Conservation (phyloP, 495 filamentous ascomycete species). For the Aspergillus bridgeri region DNA sequence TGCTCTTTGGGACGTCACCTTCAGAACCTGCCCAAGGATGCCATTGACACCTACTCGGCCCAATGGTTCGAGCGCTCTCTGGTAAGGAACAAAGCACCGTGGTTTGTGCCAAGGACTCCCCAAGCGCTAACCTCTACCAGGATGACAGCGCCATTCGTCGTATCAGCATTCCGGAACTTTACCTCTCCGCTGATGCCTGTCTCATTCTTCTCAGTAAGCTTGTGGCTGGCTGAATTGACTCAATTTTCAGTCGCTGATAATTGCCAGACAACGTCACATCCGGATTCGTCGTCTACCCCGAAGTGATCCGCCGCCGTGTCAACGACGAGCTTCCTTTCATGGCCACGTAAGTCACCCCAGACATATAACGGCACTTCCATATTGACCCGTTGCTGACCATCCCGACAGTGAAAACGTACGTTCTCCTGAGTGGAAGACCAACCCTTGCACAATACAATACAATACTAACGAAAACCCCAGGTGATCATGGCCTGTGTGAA, state of each 20-base stretch:
- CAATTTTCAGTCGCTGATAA: constrained; percentile 7
- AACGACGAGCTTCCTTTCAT: constrained; percentile 86
- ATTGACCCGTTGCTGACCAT: constrained; percentile 17
- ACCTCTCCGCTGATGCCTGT: constrained; percentile 79
- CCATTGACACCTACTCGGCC: constrained; percentile 69
- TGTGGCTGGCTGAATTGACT: not conserved
- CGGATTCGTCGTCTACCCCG: constrained; percentile 84
- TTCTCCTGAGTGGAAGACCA: not conserved
- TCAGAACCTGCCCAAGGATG: constrained; percentile 62
- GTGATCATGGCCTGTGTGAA: constrained; percentile 85
- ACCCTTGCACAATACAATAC: not conserved
- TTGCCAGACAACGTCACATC: constrained; percentile 67
- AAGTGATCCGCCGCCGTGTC: constrained; percentile 64
- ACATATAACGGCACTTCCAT: not conserved
- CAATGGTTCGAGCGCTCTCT: constrained; percentile 78
- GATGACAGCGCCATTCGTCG: constrained; percentile 63
- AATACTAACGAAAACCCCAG: constrained; percentile 27
- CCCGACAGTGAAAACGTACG: constrained; percentile 40
- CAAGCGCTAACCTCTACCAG: constrained; percentile 19
- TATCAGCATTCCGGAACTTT: constrained; percentile 74
- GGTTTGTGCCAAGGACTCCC: constrained; percentile 1
- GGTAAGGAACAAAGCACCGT: constrained; percentile 37
- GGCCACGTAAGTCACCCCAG: constrained; percentile 56
- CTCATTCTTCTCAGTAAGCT: constrained; percentile 61
- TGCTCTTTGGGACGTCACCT: constrained; percentile 70